Percentiles rank a stretch among this genome's conserved stretches.
These are phyloP conservation scores for Ciborinia camelliae DNA, from an alignment of 2,329 filamentous ascomycete genomes.

Conservation along the genomic window DNA sequence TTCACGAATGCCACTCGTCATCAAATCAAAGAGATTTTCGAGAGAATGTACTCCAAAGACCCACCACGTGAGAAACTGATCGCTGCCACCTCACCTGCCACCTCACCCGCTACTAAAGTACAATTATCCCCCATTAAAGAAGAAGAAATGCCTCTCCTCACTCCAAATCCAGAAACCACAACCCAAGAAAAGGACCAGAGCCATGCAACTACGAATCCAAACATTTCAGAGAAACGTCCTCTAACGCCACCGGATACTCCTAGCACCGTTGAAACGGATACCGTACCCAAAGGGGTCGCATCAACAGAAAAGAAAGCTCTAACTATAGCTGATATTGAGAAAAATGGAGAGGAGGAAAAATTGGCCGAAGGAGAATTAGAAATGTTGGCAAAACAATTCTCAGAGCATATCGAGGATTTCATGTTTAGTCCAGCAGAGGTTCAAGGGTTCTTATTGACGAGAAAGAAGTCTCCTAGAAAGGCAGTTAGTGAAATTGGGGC, in stretches of 20 bases:
- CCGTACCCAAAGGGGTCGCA: background rate
- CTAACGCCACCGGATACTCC: constrained; percentile 28
- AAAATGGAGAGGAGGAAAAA: constrained; percentile 1
- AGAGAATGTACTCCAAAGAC: constrained; percentile 55
- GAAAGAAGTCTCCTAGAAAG: constrained; percentile 55
- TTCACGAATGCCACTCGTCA: constrained; percentile 56
- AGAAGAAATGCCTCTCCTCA: background rate
- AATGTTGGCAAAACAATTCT: constrained; percentile 43
- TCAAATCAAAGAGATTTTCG: constrained; percentile 57
- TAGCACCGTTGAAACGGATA: background rate
- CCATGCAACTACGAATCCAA: background rate
- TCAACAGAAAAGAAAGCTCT: background rate
- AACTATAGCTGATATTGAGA: constrained; percentile 2
- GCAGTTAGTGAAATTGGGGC: constrained; percentile 51
- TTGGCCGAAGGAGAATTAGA: constrained; percentile 38
- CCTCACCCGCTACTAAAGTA: background rate
- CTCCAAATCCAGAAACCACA: background rate
- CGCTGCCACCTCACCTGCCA: constrained; percentile 26
- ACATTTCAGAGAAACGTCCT: background rate
- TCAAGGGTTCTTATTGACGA: constrained; percentile 61
- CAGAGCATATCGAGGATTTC: constrained; percentile 49
- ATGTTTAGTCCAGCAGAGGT: constrained; percentile 59
- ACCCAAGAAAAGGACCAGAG: background rate
- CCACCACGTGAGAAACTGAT: constrained; percentile 26
- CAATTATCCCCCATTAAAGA: constrained; percentile 13